A percentile compares a stretch with the other conserved stretches of the same genome.
Conservation (phyloP, 1,284 basidiomycete genomes). For the Cutaneotrichosporon sp. region DNA sequence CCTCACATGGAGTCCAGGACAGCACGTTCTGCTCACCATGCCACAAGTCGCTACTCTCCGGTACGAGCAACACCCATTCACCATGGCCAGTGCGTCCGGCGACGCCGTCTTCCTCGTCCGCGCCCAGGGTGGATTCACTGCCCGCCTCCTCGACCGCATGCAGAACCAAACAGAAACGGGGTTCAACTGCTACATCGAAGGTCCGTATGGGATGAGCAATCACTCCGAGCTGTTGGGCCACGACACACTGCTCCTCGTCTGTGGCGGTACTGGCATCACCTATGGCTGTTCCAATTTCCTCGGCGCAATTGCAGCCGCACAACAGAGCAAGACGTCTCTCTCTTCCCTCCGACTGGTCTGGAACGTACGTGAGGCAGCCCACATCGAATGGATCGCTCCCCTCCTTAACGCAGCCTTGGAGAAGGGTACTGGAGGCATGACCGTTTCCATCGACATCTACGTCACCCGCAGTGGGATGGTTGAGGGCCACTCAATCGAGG, state of each 20-base stretch:
- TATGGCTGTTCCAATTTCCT: conserved; percentile 39
- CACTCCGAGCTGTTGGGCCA: conserved; percentile 26
- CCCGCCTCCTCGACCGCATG: conserved; percentile 30
- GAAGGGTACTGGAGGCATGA: conserved; percentile 12
- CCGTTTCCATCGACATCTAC: conserved; percentile 26
- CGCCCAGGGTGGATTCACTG: conserved; percentile 38
- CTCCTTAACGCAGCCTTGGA: conserved; percentile 21
- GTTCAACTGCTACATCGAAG: conserved; percentile 41
- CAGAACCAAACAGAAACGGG: conserved; percentile 19
- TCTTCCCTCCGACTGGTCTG: conserved; percentile 40
- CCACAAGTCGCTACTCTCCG: conserved; percentile 41
- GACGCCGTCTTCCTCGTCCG: conserved; percentile 23
- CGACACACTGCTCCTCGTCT: conserved; percentile 42
- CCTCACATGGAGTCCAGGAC: conserved; percentile 36
- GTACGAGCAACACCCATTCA: conserved; percentile 51
- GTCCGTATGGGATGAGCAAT: conserved; percentile 42
- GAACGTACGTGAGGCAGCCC: conserved; percentile 27
- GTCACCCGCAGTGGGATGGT: conserved; percentile 20
- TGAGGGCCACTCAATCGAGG: not conserved
- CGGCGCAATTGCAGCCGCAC: conserved; percentile 32
- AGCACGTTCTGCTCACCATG: conserved; percentile 46
- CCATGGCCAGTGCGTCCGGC: conserved; percentile 35
- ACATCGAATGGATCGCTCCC: conserved; percentile 23
- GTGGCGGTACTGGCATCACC: conserved; percentile 48
- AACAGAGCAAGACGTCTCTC: conserved; percentile 30